A percentile compares a stretch with the other conserved stretches of the same genome.
Evolutionary conservation across 257 asterid species (phyloP).

Genomic region (Paraleonurus japonicus): DNA sequence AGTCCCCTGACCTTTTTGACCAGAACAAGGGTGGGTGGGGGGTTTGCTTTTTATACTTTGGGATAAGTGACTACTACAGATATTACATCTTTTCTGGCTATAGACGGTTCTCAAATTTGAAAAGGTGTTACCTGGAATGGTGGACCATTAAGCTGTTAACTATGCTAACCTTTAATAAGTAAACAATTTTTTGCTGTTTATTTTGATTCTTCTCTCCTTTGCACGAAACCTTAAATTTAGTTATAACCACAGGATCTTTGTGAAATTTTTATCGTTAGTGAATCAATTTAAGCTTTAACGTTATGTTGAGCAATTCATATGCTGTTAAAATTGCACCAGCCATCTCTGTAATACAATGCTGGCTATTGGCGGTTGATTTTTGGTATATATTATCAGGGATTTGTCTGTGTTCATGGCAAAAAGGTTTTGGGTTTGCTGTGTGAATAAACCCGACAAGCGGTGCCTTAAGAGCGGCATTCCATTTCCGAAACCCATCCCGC

Average conservation of each 20-base stretch:
- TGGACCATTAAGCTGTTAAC: no score
- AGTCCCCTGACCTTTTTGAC: no score
- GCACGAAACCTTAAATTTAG: not conserved
- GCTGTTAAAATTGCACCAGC: not conserved
- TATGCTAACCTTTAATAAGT: not conserved
- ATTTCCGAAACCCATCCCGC: slow-evolving; percentile 59
- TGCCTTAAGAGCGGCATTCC: slow-evolving; percentile 52
- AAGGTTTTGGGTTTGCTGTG: slow-evolving; percentile 48
- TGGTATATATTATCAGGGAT: slow-evolving; percentile 28
- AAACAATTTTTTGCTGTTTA: not conserved
- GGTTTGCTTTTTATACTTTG: no score
- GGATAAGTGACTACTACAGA: no score
- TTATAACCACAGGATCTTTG: not conserved
- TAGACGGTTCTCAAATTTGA: no score
- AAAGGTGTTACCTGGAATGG: no score
- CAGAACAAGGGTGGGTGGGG: no score
- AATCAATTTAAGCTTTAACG: not conserved
- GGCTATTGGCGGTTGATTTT: not conserved
- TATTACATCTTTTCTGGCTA: no score
- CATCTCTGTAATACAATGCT: not conserved
- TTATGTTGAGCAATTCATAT: not conserved
- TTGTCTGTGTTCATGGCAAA: slow-evolving; percentile 32
- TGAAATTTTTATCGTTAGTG: not conserved
- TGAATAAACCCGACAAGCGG: slow-evolving; percentile 52
- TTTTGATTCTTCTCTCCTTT: not conserved